Evolutionary conservation across 192 early-diverging fungal species (phyloP), one percentile per base, ranked within the genome.

Genomic region (Globomyces pollinis-pini): DNA sequence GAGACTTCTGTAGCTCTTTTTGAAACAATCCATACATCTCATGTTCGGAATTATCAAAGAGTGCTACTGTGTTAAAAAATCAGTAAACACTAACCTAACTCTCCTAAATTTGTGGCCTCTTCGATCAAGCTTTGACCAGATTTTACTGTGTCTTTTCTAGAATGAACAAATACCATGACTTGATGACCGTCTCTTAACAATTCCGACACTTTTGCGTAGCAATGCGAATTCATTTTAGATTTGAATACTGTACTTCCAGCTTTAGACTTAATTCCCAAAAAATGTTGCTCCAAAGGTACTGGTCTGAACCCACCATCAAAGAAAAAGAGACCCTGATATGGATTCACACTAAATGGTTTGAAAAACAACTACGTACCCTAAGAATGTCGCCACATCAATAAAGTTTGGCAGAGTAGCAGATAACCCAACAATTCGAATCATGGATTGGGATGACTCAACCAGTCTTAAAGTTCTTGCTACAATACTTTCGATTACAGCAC

Each of bases 101-200:
- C 67, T 34, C 78, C 85, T 15, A 88, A 78, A n/a, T 74, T 59
- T 38, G 55, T 33, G 0, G 91, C 92, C 66, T 85, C 82, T 39
- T 90, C 85, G 16, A 81, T 70, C 16, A 99, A 58, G 54, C 79
- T 81, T 69, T 86, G 77, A 1, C 94, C 93, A 0, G 93, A 96
- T 59, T 88, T 89, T n/a, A 93, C 94, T 3, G 97, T 98, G 51
- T 96, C 97, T 64, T 98, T 98, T 38, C 94, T 86, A 3, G 97
- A 82, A 61, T 99, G 94, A 31, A 99, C 97, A 83, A 99, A 99
- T 4, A 99, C 91, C 94, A 99, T 96, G 23, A 99, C 94, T 69
- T 99, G 97, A 69, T 93, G 86, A 0, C 89, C 91, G 23, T 87
- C 81, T 0, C 80, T 75, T 34, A 99, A 84, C 21, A 70, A 59